These are phyloP conservation scores for Nematocida minor DNA, from an alignment of 371 early-diverging fungal species.

Conservation along the genomic window DNA sequence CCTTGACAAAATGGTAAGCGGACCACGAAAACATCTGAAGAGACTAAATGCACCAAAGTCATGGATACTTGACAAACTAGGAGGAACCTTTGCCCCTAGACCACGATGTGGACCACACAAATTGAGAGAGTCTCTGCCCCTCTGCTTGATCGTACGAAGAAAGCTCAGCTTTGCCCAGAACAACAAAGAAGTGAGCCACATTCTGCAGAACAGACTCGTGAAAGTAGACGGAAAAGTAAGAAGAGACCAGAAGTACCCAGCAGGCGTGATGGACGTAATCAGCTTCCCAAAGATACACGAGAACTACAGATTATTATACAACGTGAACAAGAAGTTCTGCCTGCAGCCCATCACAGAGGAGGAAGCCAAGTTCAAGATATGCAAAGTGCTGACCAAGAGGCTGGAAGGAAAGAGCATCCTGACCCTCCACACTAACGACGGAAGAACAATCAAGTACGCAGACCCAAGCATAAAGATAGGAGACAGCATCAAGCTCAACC, in stretches of 20 bases:
- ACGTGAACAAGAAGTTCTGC: conserved; percentile 94
- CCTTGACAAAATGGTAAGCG: conserved; percentile 75
- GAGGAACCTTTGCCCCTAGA: conserved; percentile 91
- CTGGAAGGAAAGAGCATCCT: conserved; percentile 86
- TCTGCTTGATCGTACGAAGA: conserved; percentile 92
- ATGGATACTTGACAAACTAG: conserved; percentile 99
- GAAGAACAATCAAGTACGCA: conserved; percentile 96
- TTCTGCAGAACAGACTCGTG: conserved; percentile 91
- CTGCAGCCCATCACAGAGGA: conserved; percentile 94
- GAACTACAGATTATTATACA: conserved; percentile 96
- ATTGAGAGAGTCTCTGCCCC: conserved; percentile 92
- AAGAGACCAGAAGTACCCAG: conserved; percentile 91
- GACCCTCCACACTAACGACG: conserved; percentile 92
- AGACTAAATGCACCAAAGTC: conserved; percentile 95
- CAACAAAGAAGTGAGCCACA: conserved; percentile 86
- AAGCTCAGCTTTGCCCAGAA: conserved; percentile 94
- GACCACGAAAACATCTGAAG: conserved; percentile 99
- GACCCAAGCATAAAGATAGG: conserved; percentile 93
- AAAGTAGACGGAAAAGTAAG: conserved; percentile 97
- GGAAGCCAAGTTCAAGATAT: conserved; percentile 96
- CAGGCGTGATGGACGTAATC: conserved; percentile 99
- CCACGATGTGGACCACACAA: conserved; percentile 97
- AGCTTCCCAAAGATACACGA: conserved; percentile 94
- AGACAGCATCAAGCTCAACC: conserved; percentile 93
- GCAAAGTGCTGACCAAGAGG: conserved; percentile 88